Evolutionary conservation across 2,329 filamentous ascomycete genomes (phyloP).

Genomic region (Teratosphaeria nubilosa): DNA sequence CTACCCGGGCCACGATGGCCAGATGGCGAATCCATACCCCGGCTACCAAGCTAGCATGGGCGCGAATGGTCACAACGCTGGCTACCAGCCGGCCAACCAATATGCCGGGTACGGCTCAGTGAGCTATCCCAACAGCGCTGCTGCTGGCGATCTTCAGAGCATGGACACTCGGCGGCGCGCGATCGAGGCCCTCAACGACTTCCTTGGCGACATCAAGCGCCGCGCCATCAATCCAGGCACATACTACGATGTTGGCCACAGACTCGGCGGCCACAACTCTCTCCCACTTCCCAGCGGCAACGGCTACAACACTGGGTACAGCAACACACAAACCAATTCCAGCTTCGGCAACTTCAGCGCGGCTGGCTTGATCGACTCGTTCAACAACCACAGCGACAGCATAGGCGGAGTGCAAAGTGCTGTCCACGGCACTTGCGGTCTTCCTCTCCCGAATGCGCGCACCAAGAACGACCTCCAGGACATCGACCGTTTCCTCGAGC

Average conservation of each 20-base stretch:
- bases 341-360: slow-evolving; percentile 20
- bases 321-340: slow-evolving; percentile 14
- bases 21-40: slow-evolving; percentile 21
- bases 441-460: slow-evolving; percentile 80
- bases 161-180: slow-evolving; percentile 67
- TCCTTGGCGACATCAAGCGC: slow-evolving; percentile 87
- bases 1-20: slow-evolving; percentile 20
- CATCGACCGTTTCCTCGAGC: slow-evolving; percentile 88
- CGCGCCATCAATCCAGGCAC: slow-evolving; percentile 78
- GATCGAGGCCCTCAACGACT: slow-evolving; percentile 81
- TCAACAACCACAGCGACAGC: slow-evolving; percentile 21
- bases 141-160: slow-evolving; percentile 27
- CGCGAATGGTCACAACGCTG: slow-evolving; percentile 12
- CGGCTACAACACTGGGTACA: slow-evolving; percentile 30
- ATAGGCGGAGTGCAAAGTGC: slow-evolving; percentile 42
- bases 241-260: slow-evolving; percentile 86
- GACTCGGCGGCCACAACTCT: slow-evolving; percentile 60
- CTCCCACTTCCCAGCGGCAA: slow-evolving; percentile 30
- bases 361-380: slow-evolving; percentile 26
- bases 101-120: slow-evolving; percentile 30
- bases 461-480: slow-evolving; percentile 91
- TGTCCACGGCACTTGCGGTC: slow-evolving; percentile 69
- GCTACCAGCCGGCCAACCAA: slow-evolving; percentile 19
- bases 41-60: slow-evolving; percentile 21
- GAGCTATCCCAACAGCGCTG: slow-evolving; percentile 37